Evolutionary conservation across 2,329 filamentous ascomycete genomes (phyloP), one percentile per base, ranked within the genome.

Genomic region (Rhynchosporium secalis): DNA sequence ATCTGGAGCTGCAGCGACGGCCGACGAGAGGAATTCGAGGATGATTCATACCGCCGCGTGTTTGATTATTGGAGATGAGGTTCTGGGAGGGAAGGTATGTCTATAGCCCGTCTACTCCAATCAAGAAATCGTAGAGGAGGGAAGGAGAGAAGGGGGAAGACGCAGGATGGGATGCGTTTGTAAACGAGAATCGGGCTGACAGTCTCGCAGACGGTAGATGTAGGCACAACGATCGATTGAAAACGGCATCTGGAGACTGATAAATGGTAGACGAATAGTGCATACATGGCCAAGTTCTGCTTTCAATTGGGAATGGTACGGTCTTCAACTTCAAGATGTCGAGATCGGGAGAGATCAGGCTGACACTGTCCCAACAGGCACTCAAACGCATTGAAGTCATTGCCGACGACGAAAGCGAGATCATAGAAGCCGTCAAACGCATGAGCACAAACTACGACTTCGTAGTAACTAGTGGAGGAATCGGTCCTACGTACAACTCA

Each of bases 31-130:
- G 66, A 82, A 82, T 71, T 79, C 83, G 70, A 81, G 87, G 72
- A 86, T 83, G 64, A 96, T 98, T 69, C 87, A 92, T 73, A 97
- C 93, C 52, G 95, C 94, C 10, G 94, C 90, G 61, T 96, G 92
- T 76, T 78, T 98, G 67, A 92, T 99, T 64, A 98, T 99, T 71
- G 94, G 94, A n/a, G 94, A 98, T 77, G 94, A 97, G 76, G 92
- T 98, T 4, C 81, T 98, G 3, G 93, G 92, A 28, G 94, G 95
- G 71, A 98, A 98, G 88, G 93, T 92, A 75, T 67, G 79, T 72
- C 31, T 66, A 31, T 31, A 10, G 7, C 10, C n/a, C 31, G 36
- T 3, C n/a, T 38, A 31, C 29, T 20, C 20, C 20, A 20, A 20
- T 20, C 20, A 20, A 43, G 4, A 43, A n/a, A 13, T 43, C 4